Base-by-base conservation (phyloP, 768 basidiomycete species). In the Sporobolomyces phaffii region DNA sequence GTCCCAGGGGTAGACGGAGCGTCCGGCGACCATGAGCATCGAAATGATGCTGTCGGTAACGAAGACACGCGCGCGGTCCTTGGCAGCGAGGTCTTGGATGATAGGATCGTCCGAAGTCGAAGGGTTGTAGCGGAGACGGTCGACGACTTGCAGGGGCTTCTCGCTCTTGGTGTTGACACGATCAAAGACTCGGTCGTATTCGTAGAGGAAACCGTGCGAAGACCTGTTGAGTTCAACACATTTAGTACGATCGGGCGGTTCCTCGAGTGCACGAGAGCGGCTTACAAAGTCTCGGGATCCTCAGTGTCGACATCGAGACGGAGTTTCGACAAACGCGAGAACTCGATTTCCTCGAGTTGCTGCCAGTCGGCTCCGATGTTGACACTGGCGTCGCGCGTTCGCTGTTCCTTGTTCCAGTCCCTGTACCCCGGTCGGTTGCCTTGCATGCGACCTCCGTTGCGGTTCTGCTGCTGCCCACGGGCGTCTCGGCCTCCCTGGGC, bases 1-100 rank as follows among this genome's bases (percentile, higher is more conserved):
- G 76, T 99, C 96, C 96, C 96, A 99, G 7, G 94, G 93, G 79
- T 96, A 92, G 65, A 93, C 91, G 17, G 91, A 92, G 72, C 96
- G 84, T 14, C 92, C 86, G 11, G 94, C 89, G 70, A 89, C 90
- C 96, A 99, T 99, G 71, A 99, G 84, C 33, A 93, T 88, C 66
- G 88, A 87, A 62, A 99, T 85, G 74, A 99, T 96, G 72, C 87
- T 85, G 80, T 98, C 96, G 31, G 94, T 99, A 14, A 91, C 87
- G 77, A 92, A 99, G 61, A 98, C 85, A 38, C 84, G 86, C 22
- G 92, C 94, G 47, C 86, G 83, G 74, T 86, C 85, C 79, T 87
- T 88, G 65, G 84, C 79, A 45, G 87, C 89, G 70, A 93, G 83
- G 90, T 91, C 85, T 78, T 90, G 90, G 68, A 99, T 96, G 77